Evolutionary conservation across 306 rosid genomes (phyloP).

Genomic region (Heteromeles arbutifolia): DNA sequence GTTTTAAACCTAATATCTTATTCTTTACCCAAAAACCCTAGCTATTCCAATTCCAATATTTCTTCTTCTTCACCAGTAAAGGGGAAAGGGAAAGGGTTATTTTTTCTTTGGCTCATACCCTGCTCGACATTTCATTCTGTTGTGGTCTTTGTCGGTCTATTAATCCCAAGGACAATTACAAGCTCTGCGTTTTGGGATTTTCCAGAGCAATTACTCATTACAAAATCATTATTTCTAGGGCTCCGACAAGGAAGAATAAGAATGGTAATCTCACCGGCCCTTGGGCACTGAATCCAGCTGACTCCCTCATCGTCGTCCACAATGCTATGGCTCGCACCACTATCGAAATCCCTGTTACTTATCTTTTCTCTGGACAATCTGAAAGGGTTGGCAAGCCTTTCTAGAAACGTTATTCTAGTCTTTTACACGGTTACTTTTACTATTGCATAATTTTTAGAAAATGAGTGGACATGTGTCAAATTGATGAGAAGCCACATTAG

Average conservation of each 20-base stretch:
- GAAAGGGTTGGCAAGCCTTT: no score
- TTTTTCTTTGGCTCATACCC: conserved; percentile 42
- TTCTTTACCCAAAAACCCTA: neutral
- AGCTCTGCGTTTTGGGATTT: neutral
- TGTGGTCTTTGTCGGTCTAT: conserved; percentile 3
- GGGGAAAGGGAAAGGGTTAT: conserved; percentile 8
- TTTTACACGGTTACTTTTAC: no score
- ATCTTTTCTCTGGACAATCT: no score
- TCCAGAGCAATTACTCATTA: conserved; percentile 11
- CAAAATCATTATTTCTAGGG: conserved; percentile 25
- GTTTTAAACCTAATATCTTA: neutral
- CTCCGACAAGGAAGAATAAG: conserved; percentile 14
- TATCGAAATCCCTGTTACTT: conserved; percentile 67
- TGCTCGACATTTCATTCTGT: conserved; percentile 34
- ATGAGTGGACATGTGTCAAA: no score
- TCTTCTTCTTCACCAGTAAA: neutral
- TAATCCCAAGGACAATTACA: neutral
- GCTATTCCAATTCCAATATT: neutral
- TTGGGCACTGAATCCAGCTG: conserved; percentile 48
- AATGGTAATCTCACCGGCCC: conserved; percentile 26
- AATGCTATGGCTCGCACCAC: conserved; percentile 20
- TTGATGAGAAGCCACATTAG: no score
- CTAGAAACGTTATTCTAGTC: no score
- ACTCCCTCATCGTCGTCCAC: conserved; percentile 30
- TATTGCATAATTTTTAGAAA: no score